A percentile compares a stretch with the other conserved stretches of the same genome.
These are phyloP conservation scores for Neurospora sp. DNA, from an alignment of 495 filamentous ascomycete species.

Conservation along the genomic window DNA sequence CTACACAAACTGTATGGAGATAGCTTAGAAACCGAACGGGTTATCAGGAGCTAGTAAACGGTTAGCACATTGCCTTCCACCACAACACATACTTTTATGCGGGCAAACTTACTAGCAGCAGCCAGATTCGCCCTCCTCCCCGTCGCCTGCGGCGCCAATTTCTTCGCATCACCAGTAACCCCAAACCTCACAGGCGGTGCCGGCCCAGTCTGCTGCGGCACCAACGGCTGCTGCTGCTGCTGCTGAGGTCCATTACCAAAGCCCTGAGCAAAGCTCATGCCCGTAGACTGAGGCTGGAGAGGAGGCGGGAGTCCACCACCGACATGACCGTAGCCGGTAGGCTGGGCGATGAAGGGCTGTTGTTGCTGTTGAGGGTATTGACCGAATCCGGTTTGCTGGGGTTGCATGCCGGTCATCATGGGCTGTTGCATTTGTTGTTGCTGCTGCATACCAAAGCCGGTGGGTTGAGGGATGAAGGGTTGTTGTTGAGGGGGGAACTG, in stretches of 20 bases:
- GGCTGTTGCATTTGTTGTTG: constrained; percentile 31
- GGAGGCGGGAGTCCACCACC: constrained; percentile 29
- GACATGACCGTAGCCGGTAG: neutral
- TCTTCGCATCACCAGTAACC: constrained; percentile 57
- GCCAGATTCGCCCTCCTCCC: constrained; percentile 80
- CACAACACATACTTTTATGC: neutral
- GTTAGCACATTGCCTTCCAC: neutral
- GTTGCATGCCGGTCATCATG: constrained; percentile 37
- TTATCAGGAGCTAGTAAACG: constrained; percentile 11
- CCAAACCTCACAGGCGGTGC: constrained; percentile 85
- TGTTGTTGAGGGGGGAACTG: neutral
- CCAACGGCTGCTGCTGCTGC: constrained; percentile 48
- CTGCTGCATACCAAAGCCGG: constrained; percentile 10
- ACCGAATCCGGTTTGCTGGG: constrained; percentile 45
- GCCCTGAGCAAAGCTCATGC: constrained; percentile 47
- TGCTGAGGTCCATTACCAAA: constrained; percentile 42
- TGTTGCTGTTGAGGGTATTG: neutral
- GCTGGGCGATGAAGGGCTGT: neutral
- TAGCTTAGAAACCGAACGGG: constrained; percentile 14
- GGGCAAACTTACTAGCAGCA: constrained; percentile 72
- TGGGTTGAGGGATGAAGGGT: neutral
- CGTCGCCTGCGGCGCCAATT: constrained; percentile 79
- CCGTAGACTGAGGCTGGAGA: constrained; percentile 37
- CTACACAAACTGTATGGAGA: neutral
- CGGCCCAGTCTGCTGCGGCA: constrained; percentile 90